Conservation (phyloP, 768 basidiomycete genomes). For the Boletus pseudo-olivaceus region DNA sequence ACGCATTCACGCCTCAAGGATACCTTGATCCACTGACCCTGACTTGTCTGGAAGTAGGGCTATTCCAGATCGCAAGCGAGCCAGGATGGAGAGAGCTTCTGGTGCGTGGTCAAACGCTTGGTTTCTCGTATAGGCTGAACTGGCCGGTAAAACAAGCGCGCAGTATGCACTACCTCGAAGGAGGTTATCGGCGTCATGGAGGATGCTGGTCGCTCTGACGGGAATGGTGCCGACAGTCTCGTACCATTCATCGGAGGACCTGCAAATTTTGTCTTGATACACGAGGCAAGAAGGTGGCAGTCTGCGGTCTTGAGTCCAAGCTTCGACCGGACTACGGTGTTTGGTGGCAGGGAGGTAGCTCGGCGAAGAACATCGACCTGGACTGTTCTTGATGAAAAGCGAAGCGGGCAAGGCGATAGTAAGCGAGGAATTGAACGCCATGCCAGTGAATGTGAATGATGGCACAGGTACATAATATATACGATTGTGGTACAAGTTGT, state of each 20-base stretch:
- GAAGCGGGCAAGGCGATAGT: background rate
- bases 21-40: conserved; percentile 58
- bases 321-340: conserved; percentile 23
- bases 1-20: conserved; percentile 69
- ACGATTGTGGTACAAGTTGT: background rate
- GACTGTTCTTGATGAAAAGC: conserved; percentile 14
- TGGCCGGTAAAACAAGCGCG: conserved; percentile 34
- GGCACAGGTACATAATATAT: background rate
- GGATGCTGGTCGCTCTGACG: background rate
- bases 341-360: conserved; percentile 15
- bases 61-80: conserved; percentile 56
- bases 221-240: conserved; percentile 20
- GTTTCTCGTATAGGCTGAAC: background rate
- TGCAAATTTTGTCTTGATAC: conserved; percentile 60
- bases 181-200: conserved; percentile 40
- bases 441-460: background rate
- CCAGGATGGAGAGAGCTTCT: conserved; percentile 44
- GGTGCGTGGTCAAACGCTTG: conserved; percentile 33
- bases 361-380: conserved; percentile 16
- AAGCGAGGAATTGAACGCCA: background rate
- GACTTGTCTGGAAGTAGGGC: conserved; percentile 52
- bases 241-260: conserved; percentile 38
- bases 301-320: conserved; percentile 48
- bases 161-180: conserved; percentile 53
- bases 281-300: conserved; percentile 42